Evolutionary conservation across 352 stramenopile species (phyloP).

Genomic region (Globisporangium sylvaticum): DNA sequence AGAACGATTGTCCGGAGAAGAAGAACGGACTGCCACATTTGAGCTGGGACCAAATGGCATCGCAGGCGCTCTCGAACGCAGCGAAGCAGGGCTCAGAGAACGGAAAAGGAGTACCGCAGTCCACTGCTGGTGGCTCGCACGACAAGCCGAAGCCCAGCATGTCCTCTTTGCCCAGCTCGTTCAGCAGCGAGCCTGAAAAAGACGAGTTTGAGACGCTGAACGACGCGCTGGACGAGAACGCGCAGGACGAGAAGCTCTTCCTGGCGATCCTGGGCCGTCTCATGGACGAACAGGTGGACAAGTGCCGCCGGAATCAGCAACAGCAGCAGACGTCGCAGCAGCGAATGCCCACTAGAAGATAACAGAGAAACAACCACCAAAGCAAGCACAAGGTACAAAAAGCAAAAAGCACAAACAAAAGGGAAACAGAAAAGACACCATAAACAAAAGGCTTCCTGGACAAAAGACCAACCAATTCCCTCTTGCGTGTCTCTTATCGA

Average conservation of each 20-base stretch:
- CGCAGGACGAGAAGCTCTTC: constrained; percentile 75
- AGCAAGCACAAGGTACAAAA: background rate
- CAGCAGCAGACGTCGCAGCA: constrained; percentile 16
- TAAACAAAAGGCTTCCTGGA: background rate
- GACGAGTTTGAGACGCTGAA: constrained; percentile 79
- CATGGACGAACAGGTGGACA: constrained; percentile 63
- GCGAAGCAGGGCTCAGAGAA: constrained; percentile 16
- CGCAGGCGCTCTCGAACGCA: constrained; percentile 44
- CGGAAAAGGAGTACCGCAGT: background rate
- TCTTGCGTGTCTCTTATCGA: background rate
- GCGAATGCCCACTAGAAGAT: constrained; percentile 7
- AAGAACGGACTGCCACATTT: background rate
- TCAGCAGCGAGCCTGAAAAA: constrained; percentile 48
- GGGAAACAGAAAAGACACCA: background rate
- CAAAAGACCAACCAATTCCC: background rate
- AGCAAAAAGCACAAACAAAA: background rate
- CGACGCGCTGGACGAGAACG: constrained; percentile 48
- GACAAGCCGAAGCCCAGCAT: background rate
- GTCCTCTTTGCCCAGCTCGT: constrained; percentile 13
- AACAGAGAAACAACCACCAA: background rate
- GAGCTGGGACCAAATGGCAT: constrained; percentile 59
- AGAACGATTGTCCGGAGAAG: background rate
- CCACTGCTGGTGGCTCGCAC: background rate
- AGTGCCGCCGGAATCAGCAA: constrained; percentile 22
- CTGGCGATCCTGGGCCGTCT: constrained; percentile 54